Conservation (phyloP, 148 eudicot species). For the Heliamphora exappendiculata region DNA sequence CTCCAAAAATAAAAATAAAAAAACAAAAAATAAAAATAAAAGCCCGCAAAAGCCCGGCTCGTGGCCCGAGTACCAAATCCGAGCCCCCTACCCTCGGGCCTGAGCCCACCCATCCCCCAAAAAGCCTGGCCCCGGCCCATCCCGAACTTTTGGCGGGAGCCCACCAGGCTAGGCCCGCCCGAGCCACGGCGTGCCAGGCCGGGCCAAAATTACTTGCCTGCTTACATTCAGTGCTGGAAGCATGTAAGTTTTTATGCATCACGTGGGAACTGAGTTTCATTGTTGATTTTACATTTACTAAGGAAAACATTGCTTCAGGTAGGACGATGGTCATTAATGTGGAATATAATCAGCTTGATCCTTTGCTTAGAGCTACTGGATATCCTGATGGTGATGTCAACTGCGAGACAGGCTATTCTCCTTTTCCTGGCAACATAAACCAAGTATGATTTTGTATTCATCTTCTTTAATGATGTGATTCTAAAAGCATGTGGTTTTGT, state of each 20-base stretch:
- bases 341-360: slow-evolving; percentile 98
- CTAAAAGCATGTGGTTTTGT: neutral
- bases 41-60: too few relatives aligned
- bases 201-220: too few relatives aligned
- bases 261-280: neutral
- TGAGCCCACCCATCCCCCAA: too few relatives aligned
- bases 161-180: too few relatives aligned
- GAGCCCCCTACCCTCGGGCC: too few relatives aligned
- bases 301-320: slow-evolving; percentile 35
- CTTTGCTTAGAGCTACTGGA: slow-evolving; percentile 83
- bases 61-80: too few relatives aligned
- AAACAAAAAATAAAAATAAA: too few relatives aligned
- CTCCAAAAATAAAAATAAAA: too few relatives aligned
- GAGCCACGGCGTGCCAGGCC: too few relatives aligned
- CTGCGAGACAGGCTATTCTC: slow-evolving; percentile 88
- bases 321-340: slow-evolving; percentile 96
- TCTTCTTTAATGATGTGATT: slow-evolving; percentile 5
- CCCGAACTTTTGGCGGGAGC: too few relatives aligned
- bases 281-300: neutral
- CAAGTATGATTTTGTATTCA: slow-evolving; percentile 39
- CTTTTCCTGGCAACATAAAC: slow-evolving; percentile 97
- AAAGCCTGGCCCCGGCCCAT: too few relatives aligned
- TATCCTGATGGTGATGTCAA: slow-evolving; percentile 93
- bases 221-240: too few relatives aligned
- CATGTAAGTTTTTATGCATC: neutral